Base-by-base conservation (phyloP, 139 green algal species). In the Trebouxia sp. region DNA sequence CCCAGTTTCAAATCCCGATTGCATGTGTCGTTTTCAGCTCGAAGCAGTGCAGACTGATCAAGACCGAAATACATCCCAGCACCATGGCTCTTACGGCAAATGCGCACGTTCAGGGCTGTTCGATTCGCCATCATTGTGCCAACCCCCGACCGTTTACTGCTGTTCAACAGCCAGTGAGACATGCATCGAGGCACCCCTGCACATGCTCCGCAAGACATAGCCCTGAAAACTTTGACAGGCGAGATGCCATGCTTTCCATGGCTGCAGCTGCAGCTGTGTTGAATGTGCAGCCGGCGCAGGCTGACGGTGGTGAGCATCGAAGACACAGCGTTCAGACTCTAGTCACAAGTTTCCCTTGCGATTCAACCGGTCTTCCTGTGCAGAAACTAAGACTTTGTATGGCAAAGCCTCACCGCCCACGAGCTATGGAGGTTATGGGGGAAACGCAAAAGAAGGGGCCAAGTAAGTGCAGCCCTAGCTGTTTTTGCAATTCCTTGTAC, bases 401-500 rank as follows among this genome's bases (percentile, higher is more conserved):
- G 93, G 93, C 22, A 85, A 87, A 38, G 92, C 91, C 37, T 84
- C 83, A 0, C 93, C 93, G 0, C 93, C 93, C 47, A 95, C 92
- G 12, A 89, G 76, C 41, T 97, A 97, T 84, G 93, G 93, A 28
- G 92, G 92, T 22, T 96, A 96, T 78, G 93, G 91, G 42, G 91
- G 93, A 53, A 94, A 93, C 43, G 88, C 89, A 14, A 89, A 93
- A 9, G 89, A 95, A 83, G 72, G 75, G 55, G 74, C 89, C 83
- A 86, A 92, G 88, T 91, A 17, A 72, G 81, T 30, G 74, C 30
- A 26, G 15, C 14, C 47, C 3, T 17, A 53, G 47, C 47, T 53
- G 47, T 11, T 53, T n/a, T n/a, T n/a, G n/a, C n/a, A n/a, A n/a
- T n/a, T n/a, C n/a, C n/a, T n/a, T n/a, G n/a, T n/a, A n/a, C n/a